Evolutionary conservation across 139 green algal species (phyloP).

Genomic region (Zygnema circumcarinatum): DNA sequence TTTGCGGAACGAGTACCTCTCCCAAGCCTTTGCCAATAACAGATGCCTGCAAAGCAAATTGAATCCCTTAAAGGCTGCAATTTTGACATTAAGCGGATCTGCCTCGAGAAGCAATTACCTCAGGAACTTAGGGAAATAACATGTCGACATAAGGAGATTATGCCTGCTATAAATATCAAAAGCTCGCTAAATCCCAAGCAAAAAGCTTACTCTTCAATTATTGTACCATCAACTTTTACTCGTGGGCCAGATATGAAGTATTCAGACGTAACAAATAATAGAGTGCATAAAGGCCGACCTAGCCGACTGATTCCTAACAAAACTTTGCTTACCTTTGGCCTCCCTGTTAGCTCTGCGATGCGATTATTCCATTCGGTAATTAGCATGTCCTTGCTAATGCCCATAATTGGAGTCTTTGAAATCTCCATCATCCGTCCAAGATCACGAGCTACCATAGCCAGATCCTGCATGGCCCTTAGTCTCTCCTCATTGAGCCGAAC

Average conservation of each 20-base stretch:
- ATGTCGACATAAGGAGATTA: no score
- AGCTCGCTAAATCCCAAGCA: no score
- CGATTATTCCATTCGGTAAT: slow-evolving; percentile 41
- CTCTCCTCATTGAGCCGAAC: slow-evolving; percentile 47
- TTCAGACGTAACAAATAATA: neutral
- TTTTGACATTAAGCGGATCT: neutral
- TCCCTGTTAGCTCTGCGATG: slow-evolving; percentile 32
- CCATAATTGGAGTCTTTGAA: slow-evolving; percentile 39
- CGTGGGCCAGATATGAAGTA: no score
- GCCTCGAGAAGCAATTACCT: no score
- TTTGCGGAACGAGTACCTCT: slow-evolving; percentile 6
- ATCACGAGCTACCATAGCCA: slow-evolving; percentile 41
- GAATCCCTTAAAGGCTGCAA: neutral
- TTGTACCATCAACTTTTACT: no score
- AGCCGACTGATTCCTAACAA: neutral
- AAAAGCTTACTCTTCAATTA: no score
- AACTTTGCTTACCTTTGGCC: slow-evolving; percentile 25
- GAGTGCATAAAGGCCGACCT: neutral
- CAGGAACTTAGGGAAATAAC: no score
- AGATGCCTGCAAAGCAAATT: slow-evolving; percentile 29
- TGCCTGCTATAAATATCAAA: no score
- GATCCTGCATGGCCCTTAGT: slow-evolving; percentile 45
- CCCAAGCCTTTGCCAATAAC: slow-evolving; percentile 28
- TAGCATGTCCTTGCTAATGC: neutral
- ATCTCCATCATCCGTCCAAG: slow-evolving; percentile 47